A percentile compares a stretch with the other conserved stretches of the same genome.
Evolutionary conservation across 2,329 filamentous ascomycete species (phyloP).

Genomic region (Apiospora pterosperma): DNA sequence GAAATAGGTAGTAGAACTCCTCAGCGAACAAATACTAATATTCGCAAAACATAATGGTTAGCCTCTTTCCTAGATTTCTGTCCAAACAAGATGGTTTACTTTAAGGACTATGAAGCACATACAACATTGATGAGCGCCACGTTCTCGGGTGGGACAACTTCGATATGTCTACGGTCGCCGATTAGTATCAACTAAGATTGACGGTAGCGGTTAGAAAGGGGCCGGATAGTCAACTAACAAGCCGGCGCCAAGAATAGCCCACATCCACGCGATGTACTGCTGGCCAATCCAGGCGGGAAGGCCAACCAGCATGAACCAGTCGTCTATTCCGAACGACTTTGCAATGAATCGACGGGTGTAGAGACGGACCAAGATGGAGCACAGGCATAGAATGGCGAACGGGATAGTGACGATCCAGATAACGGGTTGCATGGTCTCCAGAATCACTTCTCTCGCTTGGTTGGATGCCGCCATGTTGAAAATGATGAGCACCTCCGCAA

Average conservation of each 20-base stretch:
- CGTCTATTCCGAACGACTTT: background rate
- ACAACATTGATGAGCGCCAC: background rate
- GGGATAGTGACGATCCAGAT: background rate
- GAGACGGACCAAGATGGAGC: background rate
- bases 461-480: background rate
- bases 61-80: background rate
- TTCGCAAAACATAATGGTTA: background rate
- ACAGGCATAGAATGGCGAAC: background rate
- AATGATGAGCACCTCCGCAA: too few species aligned
- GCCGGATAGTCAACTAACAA: background rate
- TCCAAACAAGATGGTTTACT: background rate
- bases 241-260: slow-evolving; percentile 3
- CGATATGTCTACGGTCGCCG: background rate
- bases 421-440: background rate
- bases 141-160: background rate
- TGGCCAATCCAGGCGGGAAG: background rate
- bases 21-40: slow-evolving; percentile 24
- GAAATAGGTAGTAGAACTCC: slow-evolving; percentile 26
- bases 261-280: slow-evolving; percentile 4
- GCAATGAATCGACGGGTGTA: background rate
- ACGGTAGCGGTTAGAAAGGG: too few species aligned
- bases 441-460: background rate
- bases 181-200: background rate
- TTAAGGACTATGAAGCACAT: background rate
- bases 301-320: background rate